Base-by-base conservation (phyloP, 164 flowering plant species). In the Aristolochia californica region DNA sequence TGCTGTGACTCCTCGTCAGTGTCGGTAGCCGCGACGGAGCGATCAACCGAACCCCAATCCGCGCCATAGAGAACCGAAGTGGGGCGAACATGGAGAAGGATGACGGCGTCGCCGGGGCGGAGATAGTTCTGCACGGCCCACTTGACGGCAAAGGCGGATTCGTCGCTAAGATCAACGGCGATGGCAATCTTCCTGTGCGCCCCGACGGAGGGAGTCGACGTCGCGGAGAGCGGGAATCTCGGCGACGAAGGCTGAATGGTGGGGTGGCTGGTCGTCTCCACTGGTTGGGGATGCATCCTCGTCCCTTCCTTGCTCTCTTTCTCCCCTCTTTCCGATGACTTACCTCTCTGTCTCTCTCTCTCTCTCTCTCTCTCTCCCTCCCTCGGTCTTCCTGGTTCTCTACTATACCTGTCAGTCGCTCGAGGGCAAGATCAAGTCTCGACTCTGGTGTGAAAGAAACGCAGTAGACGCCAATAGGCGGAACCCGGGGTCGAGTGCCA, bases 71-170 rank as follows among this genome's bases (percentile, higher is more conserved):
- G 88, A 60, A 80, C 82, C 72, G 72, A 60, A 45, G 95, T 84
- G 44, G 88, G 86, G 0, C 86, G 73, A 1, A 86, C 90, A 73
- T 86, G 95, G 59, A 86, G 83, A 64, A 86, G 84, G 62, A 81
- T 68, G 20, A 86, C 88, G 47, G 80, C 66, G 71, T 88, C 93
- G 0, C 87, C 88, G 4, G 84, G 88, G 1, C 93, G 88, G 63
- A 88, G 83, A 65, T 88, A 88, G 77, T 85, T 76, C 55, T 80
- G 80, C 16, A 88, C 90, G 13, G 93, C 84, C 96, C 96, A 88
- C 44, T 80, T 75, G 44, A 88, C 93, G 48, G 93, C 90, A 70
- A 64, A 74, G 48, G 90, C 93, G 50, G 83, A 79, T 75, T 88
- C 93, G 67, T 88, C 90, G 74, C 83, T 76, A 13, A 88, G 80